Conservation (phyloP, 2,329 filamentous ascomycete genomes). For the Verticillium longisporum region DNA sequence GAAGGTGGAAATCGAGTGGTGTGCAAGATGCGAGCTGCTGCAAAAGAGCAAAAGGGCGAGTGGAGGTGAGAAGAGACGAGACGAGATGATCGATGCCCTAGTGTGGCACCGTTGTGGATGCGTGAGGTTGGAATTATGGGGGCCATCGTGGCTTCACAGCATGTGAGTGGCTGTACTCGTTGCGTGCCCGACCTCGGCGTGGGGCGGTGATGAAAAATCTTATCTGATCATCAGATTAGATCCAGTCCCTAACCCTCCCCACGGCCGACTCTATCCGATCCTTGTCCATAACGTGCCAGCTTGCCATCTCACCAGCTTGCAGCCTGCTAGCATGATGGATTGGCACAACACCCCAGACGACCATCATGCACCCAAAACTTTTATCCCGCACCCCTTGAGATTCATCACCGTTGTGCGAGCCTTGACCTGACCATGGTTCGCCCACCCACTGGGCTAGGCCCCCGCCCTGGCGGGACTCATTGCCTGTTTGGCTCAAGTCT, state of each 20-base stretch:
- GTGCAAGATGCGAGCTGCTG: too few species aligned
- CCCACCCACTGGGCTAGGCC: background rate
- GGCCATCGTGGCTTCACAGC: background rate
- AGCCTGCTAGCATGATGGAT: too few species aligned
- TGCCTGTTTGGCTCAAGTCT: background rate
- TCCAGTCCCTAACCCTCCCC: background rate
- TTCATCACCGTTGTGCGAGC: background rate
- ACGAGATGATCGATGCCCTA: background rate
- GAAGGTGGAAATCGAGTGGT: too few species aligned
- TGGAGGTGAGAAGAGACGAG: too few species aligned
- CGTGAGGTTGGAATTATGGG: background rate
- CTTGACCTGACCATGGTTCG: background rate
- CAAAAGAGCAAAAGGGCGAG: too few species aligned
- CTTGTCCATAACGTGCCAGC: background rate
- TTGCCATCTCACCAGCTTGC: background rate
- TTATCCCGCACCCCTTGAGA: background rate
- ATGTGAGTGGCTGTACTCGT: background rate
- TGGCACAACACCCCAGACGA: too few species aligned
- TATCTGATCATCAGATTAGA: constrained; percentile 6
- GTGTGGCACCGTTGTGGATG: background rate
- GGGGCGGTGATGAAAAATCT: background rate
- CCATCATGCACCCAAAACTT: background rate
- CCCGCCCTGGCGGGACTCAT: background rate
- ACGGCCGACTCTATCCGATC: background rate
- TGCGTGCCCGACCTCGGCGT: background rate